Evolutionary conservation across 2,329 filamentous ascomycete genomes (phyloP).

Genomic region (Fusarium pseudograminearum): DNA sequence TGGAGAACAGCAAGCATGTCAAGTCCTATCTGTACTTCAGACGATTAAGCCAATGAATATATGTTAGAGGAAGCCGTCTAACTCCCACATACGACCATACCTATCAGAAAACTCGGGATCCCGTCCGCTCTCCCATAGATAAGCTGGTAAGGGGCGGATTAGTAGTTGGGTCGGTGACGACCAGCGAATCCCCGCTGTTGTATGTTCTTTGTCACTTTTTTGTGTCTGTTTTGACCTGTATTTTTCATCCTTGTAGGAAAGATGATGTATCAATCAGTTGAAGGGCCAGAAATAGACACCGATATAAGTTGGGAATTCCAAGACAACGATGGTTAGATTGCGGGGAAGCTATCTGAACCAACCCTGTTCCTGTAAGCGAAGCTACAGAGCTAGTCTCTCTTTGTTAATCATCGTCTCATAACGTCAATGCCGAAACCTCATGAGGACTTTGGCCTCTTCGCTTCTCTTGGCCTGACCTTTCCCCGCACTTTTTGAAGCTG

Average conservation of each 20-base stretch:
- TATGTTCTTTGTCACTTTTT: not conserved
- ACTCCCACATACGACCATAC: not conserved
- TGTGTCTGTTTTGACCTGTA: not conserved
- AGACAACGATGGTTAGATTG: constrained; percentile 19
- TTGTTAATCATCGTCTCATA: constrained; percentile 34
- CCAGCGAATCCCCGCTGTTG: not conserved
- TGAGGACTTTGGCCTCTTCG: not conserved
- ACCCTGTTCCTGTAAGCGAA: not conserved
- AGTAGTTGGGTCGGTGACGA: too few relatives aligned
- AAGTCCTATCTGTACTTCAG: too few relatives aligned
- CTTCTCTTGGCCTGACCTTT: constrained; percentile 14
- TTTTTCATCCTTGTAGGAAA: not conserved
- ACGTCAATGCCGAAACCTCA: constrained; percentile 21
- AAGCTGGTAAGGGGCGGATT: too few relatives aligned
- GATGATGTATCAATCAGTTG: not conserved
- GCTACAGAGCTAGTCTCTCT: not conserved
- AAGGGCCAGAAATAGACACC: constrained; percentile 1
- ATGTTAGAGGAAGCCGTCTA: too few relatives aligned
- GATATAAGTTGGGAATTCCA: constrained; percentile 7
- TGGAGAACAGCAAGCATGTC: too few relatives aligned
- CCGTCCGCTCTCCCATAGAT: too few relatives aligned
- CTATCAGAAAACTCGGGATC: not conserved
- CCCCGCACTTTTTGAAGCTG: constrained; percentile 37
- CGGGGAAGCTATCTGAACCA: constrained; percentile 11
- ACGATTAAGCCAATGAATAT: too few relatives aligned